These are phyloP conservation scores for Leishmania turanica DNA, from an alignment of 208 protist species.

Conservation along the genomic window DNA sequence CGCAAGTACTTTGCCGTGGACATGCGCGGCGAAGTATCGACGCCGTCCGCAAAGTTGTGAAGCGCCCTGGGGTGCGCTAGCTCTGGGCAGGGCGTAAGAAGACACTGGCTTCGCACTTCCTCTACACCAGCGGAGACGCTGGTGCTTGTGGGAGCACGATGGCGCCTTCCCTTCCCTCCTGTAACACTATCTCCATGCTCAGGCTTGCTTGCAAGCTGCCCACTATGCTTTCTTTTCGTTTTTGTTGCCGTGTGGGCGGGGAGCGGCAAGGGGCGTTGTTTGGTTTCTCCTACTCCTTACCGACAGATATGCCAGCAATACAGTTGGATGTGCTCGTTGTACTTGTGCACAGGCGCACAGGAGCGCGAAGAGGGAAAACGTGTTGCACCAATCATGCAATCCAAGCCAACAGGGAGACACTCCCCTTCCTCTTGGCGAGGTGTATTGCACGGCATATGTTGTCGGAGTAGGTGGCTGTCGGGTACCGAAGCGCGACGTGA, in stretches of 20 bases:
- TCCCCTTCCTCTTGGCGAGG: not conserved
- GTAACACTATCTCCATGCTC: not conserved
- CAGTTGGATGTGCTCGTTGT: not conserved
- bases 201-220: not conserved
- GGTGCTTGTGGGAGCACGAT: not conserved
- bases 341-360: not conserved
- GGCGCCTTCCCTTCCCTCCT: not conserved
- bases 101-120: not conserved
- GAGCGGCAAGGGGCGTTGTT: not conserved
- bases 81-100: not conserved
- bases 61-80: not conserved
- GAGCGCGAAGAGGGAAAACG: not conserved
- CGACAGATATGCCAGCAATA: not conserved
- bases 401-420: not conserved
- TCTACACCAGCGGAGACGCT: not conserved
- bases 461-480: not conserved
- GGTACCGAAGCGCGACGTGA: not conserved
- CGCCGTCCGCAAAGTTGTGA: constrained; percentile 3
- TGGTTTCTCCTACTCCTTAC: not conserved
- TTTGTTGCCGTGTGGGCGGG: not conserved
- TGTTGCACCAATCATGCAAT: not conserved
- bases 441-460: not conserved
- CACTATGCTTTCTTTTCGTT: not conserved
- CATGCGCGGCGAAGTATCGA: constrained; percentile 11
- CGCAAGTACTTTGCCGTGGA: constrained; percentile 38